Evolutionary conservation across 148 eudicot genomes (phyloP).

Genomic region (Chenopodium album): DNA sequence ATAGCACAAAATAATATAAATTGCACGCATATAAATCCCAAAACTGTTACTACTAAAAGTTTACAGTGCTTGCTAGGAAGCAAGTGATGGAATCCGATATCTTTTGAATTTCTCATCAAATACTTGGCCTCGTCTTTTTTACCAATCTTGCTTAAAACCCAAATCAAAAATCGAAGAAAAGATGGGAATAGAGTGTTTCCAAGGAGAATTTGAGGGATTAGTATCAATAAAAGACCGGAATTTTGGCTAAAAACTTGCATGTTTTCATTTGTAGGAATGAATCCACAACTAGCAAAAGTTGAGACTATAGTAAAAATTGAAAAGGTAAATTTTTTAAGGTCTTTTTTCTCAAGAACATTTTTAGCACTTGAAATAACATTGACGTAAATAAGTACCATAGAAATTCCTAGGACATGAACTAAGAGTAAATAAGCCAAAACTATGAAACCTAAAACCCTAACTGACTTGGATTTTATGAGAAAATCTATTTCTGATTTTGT

Average conservation of each 20-base stretch:
- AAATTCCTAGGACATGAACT: conserved; percentile 37
- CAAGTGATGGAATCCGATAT: conserved; percentile 45
- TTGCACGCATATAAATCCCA: conserved; percentile 44
- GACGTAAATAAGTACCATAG: conserved; percentile 32
- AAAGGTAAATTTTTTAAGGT: conserved; percentile 37
- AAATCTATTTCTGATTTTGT: conserved; percentile 25
- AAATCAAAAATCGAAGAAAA: conserved; percentile 35
- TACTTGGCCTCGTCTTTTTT: conserved; percentile 40
- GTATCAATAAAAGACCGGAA: conserved; percentile 55
- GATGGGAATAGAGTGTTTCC: conserved; percentile 66
- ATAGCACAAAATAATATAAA: conserved; percentile 36
- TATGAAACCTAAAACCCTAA: conserved; percentile 31
- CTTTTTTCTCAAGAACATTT: conserved; percentile 45
- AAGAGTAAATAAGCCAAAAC: conserved; percentile 42
- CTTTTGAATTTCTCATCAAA: conserved; percentile 33
- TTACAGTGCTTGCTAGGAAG: conserved; percentile 29
- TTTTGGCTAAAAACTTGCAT: conserved; percentile 59
- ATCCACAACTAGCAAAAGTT: conserved; percentile 68
- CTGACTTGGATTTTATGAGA: conserved; percentile 37
- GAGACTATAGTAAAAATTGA: conserved; percentile 53
- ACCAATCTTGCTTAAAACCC: conserved; percentile 34
- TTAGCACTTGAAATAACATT: conserved; percentile 39
- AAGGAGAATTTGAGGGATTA: conserved; percentile 54
- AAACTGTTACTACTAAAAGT: conserved; percentile 33
- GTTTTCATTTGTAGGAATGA: conserved; percentile 67